Percentiles rank a stretch among this genome's conserved stretches.
phyloP scores from a whole-genome alignment of 106 monocot genomes.

The Amphibolis antarctica region DNA sequence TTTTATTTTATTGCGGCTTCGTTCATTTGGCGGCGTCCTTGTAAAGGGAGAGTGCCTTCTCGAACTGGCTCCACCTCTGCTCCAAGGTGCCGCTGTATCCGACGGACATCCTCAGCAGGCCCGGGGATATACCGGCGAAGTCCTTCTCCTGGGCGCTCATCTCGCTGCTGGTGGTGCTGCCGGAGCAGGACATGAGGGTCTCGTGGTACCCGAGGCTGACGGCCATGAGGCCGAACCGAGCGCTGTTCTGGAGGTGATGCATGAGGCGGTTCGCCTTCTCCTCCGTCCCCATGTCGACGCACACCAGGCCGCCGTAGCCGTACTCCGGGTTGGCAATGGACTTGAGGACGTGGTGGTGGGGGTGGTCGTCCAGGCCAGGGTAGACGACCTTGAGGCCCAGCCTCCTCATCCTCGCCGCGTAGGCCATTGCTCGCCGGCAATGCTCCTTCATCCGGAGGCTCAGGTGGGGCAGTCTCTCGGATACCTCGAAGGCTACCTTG shows the following conservation, averaged over 20 bases:
- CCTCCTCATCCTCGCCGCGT: slow-evolving; percentile 55
- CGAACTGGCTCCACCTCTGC: slow-evolving; percentile 91
- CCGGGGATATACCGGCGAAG: slow-evolving; percentile 68
- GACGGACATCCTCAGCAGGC: slow-evolving; percentile 79
- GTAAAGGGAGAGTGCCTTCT: slow-evolving; percentile 43
- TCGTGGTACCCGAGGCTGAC: slow-evolving; percentile 94
- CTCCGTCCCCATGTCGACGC: slow-evolving; percentile 91
- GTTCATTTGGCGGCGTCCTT: slow-evolving; percentile 14
- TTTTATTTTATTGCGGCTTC: too few relatives aligned
- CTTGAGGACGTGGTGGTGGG: slow-evolving; percentile 53
- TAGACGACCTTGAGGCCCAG: slow-evolving; percentile 74
- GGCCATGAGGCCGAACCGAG: slow-evolving; percentile 93
- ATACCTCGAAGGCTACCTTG: slow-evolving; percentile 84
- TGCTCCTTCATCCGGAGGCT: slow-evolving; percentile 91
- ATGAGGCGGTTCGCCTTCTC: slow-evolving; percentile 70
- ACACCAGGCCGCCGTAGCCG: slow-evolving; percentile 90
- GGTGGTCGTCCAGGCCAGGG: slow-evolving; percentile 77
- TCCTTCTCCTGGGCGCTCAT: slow-evolving; percentile 49
- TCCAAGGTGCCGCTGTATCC: slow-evolving; percentile 83
- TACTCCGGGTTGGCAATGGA: slow-evolving; percentile 69
- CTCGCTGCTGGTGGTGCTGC: slow-evolving; percentile 95
- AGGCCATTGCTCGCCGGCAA: slow-evolving; percentile 45
- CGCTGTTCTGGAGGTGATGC: slow-evolving; percentile 86
- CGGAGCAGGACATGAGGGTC: slow-evolving; percentile 97
- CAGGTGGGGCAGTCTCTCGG: slow-evolving; percentile 87